Percentiles rank a stretch among this genome's conserved stretches.
Evolutionary conservation across 192 early-diverging fungal genomes (phyloP).

Genomic region (Phlyctochytrium planicorne): DNA sequence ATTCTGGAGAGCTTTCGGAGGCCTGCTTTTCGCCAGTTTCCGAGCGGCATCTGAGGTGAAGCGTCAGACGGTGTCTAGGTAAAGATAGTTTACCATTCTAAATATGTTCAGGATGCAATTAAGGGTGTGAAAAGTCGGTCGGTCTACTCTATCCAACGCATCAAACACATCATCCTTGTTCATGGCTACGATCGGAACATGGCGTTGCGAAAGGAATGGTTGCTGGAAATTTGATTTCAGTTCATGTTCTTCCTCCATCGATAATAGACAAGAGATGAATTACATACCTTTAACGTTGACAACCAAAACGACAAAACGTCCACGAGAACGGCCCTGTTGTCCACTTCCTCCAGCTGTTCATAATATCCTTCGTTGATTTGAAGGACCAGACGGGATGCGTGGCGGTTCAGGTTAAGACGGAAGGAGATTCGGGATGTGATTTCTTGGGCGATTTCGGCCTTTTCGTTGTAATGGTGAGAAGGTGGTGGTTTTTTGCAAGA

Average conservation of each 20-base stretch:
- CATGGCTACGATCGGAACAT: background rate
- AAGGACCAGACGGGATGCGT: background rate
- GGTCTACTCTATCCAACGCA: constrained; percentile 22
- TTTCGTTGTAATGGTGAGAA: background rate
- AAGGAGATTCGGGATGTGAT: background rate
- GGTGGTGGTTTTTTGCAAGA: background rate
- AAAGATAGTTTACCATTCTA: constrained; percentile 14
- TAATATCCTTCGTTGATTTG: constrained; percentile 34
- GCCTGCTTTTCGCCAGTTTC: no score
- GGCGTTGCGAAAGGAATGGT: background rate
- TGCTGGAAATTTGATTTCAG: no score
- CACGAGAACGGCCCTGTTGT: constrained; percentile 11
- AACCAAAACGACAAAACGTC: constrained; percentile 40
- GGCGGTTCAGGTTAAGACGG: background rate
- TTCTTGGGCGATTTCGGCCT: background rate
- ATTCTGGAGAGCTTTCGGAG: no score
- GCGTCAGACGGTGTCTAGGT: no score
- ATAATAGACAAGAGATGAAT: no score
- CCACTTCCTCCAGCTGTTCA: constrained; percentile 5
- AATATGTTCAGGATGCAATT: constrained; percentile 35
- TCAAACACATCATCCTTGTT: background rate
- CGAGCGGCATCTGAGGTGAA: no score
- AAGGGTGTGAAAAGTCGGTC: constrained; percentile 29
- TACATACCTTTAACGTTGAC: constrained; percentile 27
- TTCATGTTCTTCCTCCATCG: no score